Conservation (phyloP, 2,329 filamentous ascomycete genomes). For the Trichoderma afroharzianum region DNA sequence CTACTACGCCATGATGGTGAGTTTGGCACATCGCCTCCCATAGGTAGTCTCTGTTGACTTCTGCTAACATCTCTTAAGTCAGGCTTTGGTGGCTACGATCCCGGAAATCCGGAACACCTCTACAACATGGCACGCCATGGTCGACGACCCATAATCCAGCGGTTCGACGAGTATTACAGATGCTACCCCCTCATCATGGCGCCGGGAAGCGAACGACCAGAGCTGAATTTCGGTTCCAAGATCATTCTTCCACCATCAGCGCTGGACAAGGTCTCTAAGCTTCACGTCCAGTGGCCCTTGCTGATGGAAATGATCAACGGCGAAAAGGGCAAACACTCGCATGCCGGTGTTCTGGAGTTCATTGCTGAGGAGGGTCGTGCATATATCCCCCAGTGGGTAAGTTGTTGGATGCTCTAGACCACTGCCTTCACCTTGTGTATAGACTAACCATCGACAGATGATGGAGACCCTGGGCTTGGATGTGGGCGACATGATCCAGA, state of each 20-base stretch:
- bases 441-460: slow-evolving; percentile 55
- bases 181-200: slow-evolving; percentile 96
- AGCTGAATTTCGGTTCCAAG: slow-evolving; percentile 95
- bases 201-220: slow-evolving; percentile 80
- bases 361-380: slow-evolving; percentile 96
- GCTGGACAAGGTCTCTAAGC: slow-evolving; percentile 89
- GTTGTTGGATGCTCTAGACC: slow-evolving; percentile 24
- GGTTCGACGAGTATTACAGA: slow-evolving; percentile 98
- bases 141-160: slow-evolving; percentile 56
- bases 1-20: neutral
- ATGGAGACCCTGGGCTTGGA: slow-evolving; percentile 90
- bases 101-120: slow-evolving; percentile 46
- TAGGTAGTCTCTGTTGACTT: neutral
- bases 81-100: slow-evolving; percentile 43
- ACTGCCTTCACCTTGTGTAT: neutral
- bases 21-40: neutral
- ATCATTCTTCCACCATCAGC: slow-evolving; percentile 96
- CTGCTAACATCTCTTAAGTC: slow-evolving; percentile 28
- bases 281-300: slow-evolving; percentile 97
- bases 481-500: slow-evolving; percentile 88
- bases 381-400: slow-evolving; percentile 91
- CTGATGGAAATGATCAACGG: slow-evolving; percentile 95
- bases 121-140: slow-evolving; percentile 46
- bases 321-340: slow-evolving; percentile 72
- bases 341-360: slow-evolving; percentile 94